Base-by-base conservation (phyloP, 495 filamentous ascomycete genomes). In the Daldinia concentrica region DNA sequence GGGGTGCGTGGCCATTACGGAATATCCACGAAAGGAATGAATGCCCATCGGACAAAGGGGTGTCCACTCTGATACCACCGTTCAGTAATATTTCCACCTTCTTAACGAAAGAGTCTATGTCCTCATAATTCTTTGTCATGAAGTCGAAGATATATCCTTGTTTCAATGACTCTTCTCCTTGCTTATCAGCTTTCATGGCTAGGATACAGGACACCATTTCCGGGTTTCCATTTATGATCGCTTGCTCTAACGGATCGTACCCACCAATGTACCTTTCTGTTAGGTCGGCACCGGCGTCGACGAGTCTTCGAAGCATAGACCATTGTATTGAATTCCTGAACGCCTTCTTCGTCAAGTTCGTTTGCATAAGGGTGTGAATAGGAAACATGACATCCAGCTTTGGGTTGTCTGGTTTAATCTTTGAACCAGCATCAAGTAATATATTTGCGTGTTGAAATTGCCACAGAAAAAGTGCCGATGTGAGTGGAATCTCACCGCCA, bases 1-100 rank as follows among this genome's bases (percentile, higher is more conserved):
- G 4, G 41, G 1, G n/a, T 6, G 0, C 0, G 0, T 22, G 0
- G 6, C 6, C 4, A 1, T 11, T 0, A 17, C 1, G 7, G 41
- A 45, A 9, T 19, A 9, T 2, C 41, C 41, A 45, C n/a, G n/a
- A 17, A 19, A 45, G n/a, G 41, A 45, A 45, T 11, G 41, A 4
- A 8, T 1, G 4, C n/a, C 41, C 41, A 4, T 17, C 5, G 7
- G 7, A 17, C 6, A 45, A 45, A 17, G n/a, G n/a, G 7, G 1
- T 22, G 17, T 45, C 41, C 17, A 45, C 11, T 9, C 41, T 45
- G 6, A 6, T 1, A 17, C 41, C 41, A 3, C n/a, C 3, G 3
- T 45, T 9, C 5, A 45, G 6, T 1, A 45, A 8, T 3, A 22
- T 45, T 9, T 9, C 41, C 6, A 17, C 41, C 7, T 45, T 45